phyloP scores from a whole-genome alignment of 2,329 filamentous ascomycete genomes.

The Ascochyta rabiei region DNA sequence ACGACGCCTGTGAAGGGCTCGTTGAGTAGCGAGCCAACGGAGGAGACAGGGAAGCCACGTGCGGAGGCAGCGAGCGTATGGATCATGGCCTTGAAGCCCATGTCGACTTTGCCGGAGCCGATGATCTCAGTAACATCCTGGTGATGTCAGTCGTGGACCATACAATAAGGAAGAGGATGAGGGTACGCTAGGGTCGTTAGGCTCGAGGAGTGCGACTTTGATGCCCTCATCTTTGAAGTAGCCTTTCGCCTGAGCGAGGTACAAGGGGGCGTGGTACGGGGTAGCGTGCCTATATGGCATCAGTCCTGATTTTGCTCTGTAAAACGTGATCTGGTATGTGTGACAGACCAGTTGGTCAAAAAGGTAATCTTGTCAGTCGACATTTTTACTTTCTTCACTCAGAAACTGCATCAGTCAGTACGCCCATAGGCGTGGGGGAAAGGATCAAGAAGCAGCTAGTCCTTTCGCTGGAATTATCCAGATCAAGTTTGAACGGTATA shows the following conservation, averaged over 20 bases:
- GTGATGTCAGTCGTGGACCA: constrained; percentile 9
- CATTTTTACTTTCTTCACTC: constrained; percentile 65
- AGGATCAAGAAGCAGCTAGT: constrained; percentile 73
- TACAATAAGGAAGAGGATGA: not conserved
- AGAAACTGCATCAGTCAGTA: constrained; percentile 41
- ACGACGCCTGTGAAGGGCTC: constrained; percentile 82
- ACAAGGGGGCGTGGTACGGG: constrained; percentile 79
- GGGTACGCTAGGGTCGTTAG: constrained; percentile 74
- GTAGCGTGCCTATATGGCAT: constrained; percentile 71
- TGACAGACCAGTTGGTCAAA: constrained; percentile 76
- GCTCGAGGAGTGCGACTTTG: constrained; percentile 77
- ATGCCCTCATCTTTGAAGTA: constrained; percentile 78
- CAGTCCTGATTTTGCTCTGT: not conserved
- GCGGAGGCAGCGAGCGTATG: constrained; percentile 80
- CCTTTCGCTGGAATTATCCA: constrained; percentile 99
- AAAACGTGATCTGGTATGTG: not conserved
- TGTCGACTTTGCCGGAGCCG: constrained; percentile 74
- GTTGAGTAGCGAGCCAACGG: constrained; percentile 76
- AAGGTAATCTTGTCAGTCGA: constrained; percentile 86
- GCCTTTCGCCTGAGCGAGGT: constrained; percentile 76
- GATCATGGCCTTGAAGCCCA: constrained; percentile 86
- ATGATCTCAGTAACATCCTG: constrained; percentile 82
- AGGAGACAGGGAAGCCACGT: constrained; percentile 73
- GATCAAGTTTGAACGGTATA: constrained; percentile 96
- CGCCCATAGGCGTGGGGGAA: constrained; percentile 36